These are phyloP conservation scores for Candida boidinii DNA, from an alignment of 805 yeast genomes.

Conservation along the genomic window DNA sequence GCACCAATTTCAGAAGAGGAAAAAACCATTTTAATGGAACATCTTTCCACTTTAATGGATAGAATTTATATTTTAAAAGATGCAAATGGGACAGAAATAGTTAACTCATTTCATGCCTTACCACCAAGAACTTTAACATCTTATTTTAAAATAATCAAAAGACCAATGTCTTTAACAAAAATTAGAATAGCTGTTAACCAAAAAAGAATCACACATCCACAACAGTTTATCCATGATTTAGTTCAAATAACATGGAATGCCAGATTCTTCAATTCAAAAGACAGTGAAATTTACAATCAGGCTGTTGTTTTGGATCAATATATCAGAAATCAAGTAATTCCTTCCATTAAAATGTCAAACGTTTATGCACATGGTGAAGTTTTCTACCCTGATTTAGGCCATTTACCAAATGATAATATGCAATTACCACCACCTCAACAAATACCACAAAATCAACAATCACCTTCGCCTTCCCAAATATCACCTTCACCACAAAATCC, in stretches of 20 bases:
- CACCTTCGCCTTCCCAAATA: slow-evolving; percentile 1
- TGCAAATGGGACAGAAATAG: slow-evolving; percentile 19
- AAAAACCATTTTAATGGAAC: slow-evolving; percentile 11
- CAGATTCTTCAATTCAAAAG: slow-evolving; percentile 67
- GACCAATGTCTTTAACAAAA: slow-evolving; percentile 76
- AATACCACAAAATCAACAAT: background rate
- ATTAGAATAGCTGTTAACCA: slow-evolving; percentile 53
- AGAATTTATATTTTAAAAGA: slow-evolving; percentile 18
- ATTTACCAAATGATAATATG: slow-evolving; percentile 49
- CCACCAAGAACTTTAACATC: slow-evolving; percentile 71
- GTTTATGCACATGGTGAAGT: slow-evolving; percentile 29
- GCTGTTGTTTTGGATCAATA: slow-evolving; percentile 53
- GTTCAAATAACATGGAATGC: slow-evolving; percentile 91
- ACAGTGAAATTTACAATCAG: slow-evolving; percentile 56
- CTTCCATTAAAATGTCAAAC: slow-evolving; percentile 36
- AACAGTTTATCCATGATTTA: slow-evolving; percentile 66
- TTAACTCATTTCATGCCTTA: slow-evolving; percentile 49
- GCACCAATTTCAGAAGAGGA: slow-evolving; percentile 10
- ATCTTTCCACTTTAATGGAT: slow-evolving; percentile 11
- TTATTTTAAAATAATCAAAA: slow-evolving; percentile 68
- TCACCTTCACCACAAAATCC: slow-evolving; percentile 5
- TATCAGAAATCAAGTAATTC: slow-evolving; percentile 37
- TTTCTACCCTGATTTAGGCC: slow-evolving; percentile 59
- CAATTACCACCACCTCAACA: slow-evolving; percentile 2
- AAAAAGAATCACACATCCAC: slow-evolving; percentile 47